phyloP scores from a whole-genome alignment of 352 stramenopile genomes.

The Globisporangium polare region DNA sequence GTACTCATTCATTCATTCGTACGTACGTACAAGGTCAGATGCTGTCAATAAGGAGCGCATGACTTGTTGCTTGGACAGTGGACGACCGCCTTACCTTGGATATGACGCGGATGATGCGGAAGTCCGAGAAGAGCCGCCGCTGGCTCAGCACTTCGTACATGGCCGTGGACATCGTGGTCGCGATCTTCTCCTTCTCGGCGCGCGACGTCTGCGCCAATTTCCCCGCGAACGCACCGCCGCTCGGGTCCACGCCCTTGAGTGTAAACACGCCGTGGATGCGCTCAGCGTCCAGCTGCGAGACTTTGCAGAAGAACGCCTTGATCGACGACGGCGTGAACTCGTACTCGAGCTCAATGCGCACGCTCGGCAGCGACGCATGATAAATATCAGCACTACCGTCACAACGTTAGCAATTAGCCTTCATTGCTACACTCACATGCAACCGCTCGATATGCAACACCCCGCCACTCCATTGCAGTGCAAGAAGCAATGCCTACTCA shows the following conservation, averaged over 20 bases:
- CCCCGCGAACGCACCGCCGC: neutral
- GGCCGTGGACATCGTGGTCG: slow-evolving; percentile 32
- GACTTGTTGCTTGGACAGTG: neutral
- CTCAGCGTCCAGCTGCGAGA: slow-evolving; percentile 67
- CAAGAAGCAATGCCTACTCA: slow-evolving; percentile 13
- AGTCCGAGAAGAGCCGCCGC: slow-evolving; percentile 74
- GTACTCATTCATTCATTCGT: neutral
- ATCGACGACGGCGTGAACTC: slow-evolving; percentile 75
- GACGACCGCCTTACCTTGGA: slow-evolving; percentile 35
- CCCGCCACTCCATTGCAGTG: neutral
- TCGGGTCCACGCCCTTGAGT: slow-evolving; percentile 10
- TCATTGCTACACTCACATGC: neutral
- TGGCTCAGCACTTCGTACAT: slow-evolving; percentile 81
- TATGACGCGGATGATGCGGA: slow-evolving; percentile 70
- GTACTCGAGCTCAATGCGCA: slow-evolving; percentile 69
- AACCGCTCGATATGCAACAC: neutral
- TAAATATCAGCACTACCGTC: slow-evolving; percentile 75
- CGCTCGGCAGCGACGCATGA: slow-evolving; percentile 65
- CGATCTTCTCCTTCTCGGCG: slow-evolving; percentile 21
- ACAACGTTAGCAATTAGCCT: neutral
- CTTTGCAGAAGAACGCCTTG: slow-evolving; percentile 70
- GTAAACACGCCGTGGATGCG: slow-evolving; percentile 56
- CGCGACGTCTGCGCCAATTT: neutral
- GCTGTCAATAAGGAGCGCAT: neutral
- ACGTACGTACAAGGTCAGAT: neutral